These are phyloP conservation scores for Dittrichia graveolens DNA, from an alignment of 129 eudicot species.

Conservation along the genomic window DNA sequence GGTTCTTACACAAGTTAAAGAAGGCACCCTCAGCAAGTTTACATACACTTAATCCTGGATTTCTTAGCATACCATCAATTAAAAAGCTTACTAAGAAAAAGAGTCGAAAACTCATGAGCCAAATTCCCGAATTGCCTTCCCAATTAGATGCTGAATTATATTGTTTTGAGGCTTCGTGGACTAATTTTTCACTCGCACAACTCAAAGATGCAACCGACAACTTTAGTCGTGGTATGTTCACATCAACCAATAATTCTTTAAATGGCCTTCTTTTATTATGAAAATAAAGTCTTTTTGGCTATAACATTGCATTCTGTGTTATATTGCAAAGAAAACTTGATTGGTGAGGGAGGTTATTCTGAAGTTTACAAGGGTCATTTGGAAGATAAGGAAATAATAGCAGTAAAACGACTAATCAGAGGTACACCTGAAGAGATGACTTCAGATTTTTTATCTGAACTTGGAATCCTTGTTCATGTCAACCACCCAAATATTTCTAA, in stretches of 20 bases:
- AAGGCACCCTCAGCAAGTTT: slow-evolving; percentile 59
- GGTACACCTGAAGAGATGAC: slow-evolving; percentile 88
- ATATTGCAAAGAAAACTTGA: slow-evolving; percentile 51
- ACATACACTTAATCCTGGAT: slow-evolving; percentile 43
- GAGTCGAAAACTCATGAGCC: slow-evolving; percentile 40
- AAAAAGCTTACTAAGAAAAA: slow-evolving; percentile 68
- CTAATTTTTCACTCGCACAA: slow-evolving; percentile 61
- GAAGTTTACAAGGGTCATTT: slow-evolving; percentile 84
- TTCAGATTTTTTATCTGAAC: slow-evolving; percentile 90
- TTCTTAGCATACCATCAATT: slow-evolving; percentile 57
- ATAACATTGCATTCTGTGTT: no score
- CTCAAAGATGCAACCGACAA: slow-evolving; percentile 61
- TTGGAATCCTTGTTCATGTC: slow-evolving; percentile 92
- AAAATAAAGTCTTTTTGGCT: no score
- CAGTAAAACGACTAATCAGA: slow-evolving; percentile 72
- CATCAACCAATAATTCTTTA: background rate
- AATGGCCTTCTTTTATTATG: background rate
- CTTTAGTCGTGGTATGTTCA: slow-evolving; percentile 58
- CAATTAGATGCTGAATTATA: slow-evolving; percentile 52
- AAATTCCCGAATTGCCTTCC: slow-evolving; percentile 50
- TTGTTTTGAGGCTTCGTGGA: slow-evolving; percentile 81
- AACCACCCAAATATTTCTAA: slow-evolving; percentile 87
- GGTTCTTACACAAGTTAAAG: slow-evolving; percentile 58
- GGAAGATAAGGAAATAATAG: slow-evolving; percentile 65
- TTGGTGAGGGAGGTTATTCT: slow-evolving; percentile 96